Evolutionary conservation across 2,329 filamentous ascomycete species (phyloP), one percentile per base, ranked within the genome.

Genomic region (Beauveria sp.): DNA sequence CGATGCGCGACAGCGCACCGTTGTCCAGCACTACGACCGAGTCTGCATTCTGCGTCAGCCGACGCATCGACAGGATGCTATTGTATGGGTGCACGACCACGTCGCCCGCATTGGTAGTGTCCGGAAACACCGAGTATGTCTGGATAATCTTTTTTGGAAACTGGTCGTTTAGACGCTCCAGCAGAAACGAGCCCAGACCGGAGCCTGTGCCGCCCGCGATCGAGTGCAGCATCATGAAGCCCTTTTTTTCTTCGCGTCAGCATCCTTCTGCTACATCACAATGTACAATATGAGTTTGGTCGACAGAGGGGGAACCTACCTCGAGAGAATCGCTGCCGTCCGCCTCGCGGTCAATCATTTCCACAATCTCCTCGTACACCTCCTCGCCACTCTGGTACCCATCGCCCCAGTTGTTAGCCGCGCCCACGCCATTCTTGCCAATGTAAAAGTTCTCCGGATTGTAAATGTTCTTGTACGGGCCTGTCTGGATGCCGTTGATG

Each of bases 131-230:
- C 0, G 93, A 97, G 76, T 99, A 99, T 47, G 94, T 97, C 77
- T 99, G 94, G 62, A 99, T 97, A 66, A 99, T 86, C 80, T 99
- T 99, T 78, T 99, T 99, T 41, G 96, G 94, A 68, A 97, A 99
- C 55, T 92, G 85, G 74, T 99, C 94, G 73, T 99, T 99, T 74
- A 99, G 86, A 65, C 92, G 84, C 76, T 99, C 96, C 20, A 99
- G 85, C 63, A 99, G 83, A 71, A 96, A 99, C 30, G 92, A 96
- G 26, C 94, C 94, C 51, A 99, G 77, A n/a, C 94, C 94, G 24
- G 92, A 97, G 9, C 94, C 94, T 20, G 94, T 99, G 61, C 94
- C 94, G 64, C 94, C 94, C 48, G 94, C 96, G 70, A 99, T 99
- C 3, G 94, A 97, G 74, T 99, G 94, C 65, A 99, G 82, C 75